Evolutionary conservation across 345 rosid species (phyloP), one percentile per base, ranked within the genome.

Genomic region (Dipteronia dyeriana): DNA sequence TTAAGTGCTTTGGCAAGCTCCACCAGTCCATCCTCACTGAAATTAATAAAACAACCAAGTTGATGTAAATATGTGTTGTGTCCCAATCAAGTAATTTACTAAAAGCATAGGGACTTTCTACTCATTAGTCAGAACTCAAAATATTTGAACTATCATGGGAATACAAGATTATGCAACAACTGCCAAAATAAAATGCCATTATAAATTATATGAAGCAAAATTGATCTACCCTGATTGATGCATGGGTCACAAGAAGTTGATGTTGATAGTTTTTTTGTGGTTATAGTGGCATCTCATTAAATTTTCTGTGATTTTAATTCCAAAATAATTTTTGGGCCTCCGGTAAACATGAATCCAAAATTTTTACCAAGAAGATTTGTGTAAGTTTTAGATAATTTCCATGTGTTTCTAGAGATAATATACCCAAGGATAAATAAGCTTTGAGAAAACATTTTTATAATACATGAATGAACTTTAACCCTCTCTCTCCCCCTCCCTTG

Each of bases 21-120:
- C 76, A 75, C 75, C 45, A 85, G 84, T 78, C 80, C 80, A 31
- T 75, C 74, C 68, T 85, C 85, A 82, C 88, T 85, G 73, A 20
- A 65, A 62, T 68, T 51, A 26, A 49, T 6, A 31, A n/a, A 79
- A 63, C 25, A 74, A 67, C 31, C 62, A 22, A 34, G 41, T 66
- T 67, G 16, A 59, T 41, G 38, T 20, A 14, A 25, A 66, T 66
- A 45, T 5, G 68, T 60, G 20, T 11, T 19, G 13, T 45, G 7
- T 70, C 12, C 25, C 47, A 63, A 75, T 74, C 34, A 65, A 39
- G 13, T 45, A 70, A 43, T 62, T 63, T 78, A 49, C 54, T 66
- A 45, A 72, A 72, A 66, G 70, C 20, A 57, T 38, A 19, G 53
- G 1, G 26, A 31, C 51, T 71, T 64, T 64, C 76, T 39, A 65